Conservation (phyloP, 371 early-diverging fungal species). For the Thermomucor indicae-seudaticae region DNA sequence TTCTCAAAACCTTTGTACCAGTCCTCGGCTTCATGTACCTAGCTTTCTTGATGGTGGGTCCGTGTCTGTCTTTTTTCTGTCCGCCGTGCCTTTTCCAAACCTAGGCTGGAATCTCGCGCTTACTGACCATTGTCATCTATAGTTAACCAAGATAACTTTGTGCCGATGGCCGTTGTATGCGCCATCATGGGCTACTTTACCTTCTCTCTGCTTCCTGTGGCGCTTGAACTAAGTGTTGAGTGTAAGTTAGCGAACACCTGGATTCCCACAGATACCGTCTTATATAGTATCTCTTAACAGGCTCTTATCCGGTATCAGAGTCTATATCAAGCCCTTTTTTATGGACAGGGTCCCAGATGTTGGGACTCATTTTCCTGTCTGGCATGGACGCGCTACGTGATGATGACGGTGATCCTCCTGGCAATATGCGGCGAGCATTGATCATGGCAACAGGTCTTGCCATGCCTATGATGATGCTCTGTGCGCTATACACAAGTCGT, state of each 20-base stretch:
- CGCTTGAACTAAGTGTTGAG: constrained; percentile 42
- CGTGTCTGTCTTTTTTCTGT: background rate
- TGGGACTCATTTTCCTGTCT: constrained; percentile 29
- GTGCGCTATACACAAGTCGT: constrained; percentile 27
- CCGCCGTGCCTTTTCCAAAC: background rate
- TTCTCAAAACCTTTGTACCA: constrained; percentile 43
- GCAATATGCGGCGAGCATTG: constrained; percentile 26
- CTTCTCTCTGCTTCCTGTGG: constrained; percentile 38
- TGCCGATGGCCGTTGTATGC: constrained; percentile 21
- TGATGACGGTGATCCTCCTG: constrained; percentile 20
- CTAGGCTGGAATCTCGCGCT: background rate
- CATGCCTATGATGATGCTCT: constrained; percentile 25
- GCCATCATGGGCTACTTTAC: constrained; percentile 36
- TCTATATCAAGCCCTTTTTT: constrained; percentile 37
- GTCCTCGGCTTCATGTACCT: constrained; percentile 46
- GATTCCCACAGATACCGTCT: background rate
- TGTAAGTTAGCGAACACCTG: constrained; percentile 17
- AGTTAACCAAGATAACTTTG: constrained; percentile 33
- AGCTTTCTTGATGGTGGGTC: constrained; percentile 19
- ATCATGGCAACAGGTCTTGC: constrained; percentile 25
- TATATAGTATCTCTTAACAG: constrained; percentile 8
- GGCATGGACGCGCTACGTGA: constrained; percentile 36
- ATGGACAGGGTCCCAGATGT: constrained; percentile 37
- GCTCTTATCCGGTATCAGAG: constrained; percentile 40
- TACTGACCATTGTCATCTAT: background rate